phyloP scores from a whole-genome alignment of 2,329 filamentous ascomycete genomes.

The Fusarium sp. region DNA sequence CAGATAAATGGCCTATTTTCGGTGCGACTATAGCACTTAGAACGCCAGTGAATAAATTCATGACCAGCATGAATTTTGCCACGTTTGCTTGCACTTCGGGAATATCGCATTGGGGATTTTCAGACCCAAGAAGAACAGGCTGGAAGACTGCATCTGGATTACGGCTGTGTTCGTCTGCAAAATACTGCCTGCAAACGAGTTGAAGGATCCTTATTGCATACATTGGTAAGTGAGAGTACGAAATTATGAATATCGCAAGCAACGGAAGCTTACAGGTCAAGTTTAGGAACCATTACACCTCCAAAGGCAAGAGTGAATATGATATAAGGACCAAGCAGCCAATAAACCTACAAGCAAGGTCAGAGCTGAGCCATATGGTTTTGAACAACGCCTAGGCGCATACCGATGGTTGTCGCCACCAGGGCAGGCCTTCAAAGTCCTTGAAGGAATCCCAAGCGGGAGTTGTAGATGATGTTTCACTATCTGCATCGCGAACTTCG shows the following conservation, averaged over 20 bases:
- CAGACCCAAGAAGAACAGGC: conserved; percentile 72
- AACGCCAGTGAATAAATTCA: conserved; percentile 77
- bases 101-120: conserved; percentile 82
- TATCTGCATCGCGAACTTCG: conserved; percentile 12
- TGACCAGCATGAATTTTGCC: conserved; percentile 79
- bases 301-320: conserved; percentile 88
- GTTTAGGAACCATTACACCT: conserved; percentile 82
- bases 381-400: conserved; percentile 34
- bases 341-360: conserved; percentile 70
- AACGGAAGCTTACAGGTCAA: conserved; percentile 71
- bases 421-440: conserved; percentile 69
- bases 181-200: conserved; percentile 85
- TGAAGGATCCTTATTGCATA: conserved; percentile 69
- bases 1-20: conserved; percentile 84
- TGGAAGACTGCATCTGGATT: conserved; percentile 69
- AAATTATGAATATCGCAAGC: not conserved
- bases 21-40: conserved; percentile 85
- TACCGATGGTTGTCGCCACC: conserved; percentile 72
- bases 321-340: conserved; percentile 82
- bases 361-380: conserved; percentile 24
- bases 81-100: conserved; percentile 81
- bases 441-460: conserved; percentile 57
- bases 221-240: conserved; percentile 19
- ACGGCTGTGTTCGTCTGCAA: conserved; percentile 69
- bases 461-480: conserved; percentile 26